Conservation (phyloP, 768 basidiomycete species). For the Phylloporus rhodoxanthus region DNA sequence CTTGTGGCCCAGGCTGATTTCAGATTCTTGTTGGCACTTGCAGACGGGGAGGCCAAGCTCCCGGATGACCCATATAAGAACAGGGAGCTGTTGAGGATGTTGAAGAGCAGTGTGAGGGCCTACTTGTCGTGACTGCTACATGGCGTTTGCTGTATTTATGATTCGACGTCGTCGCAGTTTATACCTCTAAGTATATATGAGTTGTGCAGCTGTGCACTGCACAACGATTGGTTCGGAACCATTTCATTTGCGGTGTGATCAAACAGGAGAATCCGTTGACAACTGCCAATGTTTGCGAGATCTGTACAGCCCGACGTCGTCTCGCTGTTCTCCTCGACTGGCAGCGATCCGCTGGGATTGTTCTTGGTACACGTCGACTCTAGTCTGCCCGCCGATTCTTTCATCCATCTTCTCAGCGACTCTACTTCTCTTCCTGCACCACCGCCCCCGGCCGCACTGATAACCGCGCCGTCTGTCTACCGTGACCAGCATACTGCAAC, state of each 20-base stretch:
- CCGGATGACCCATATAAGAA: slow-evolving; percentile 50
- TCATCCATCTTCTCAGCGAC: slow-evolving; percentile 60
- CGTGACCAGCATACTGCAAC: slow-evolving; percentile 25
- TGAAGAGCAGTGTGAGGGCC: slow-evolving; percentile 42
- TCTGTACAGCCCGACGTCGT: slow-evolving; percentile 56
- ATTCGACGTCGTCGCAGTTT: not conserved
- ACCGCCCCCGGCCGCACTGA: slow-evolving; percentile 39
- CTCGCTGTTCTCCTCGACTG: slow-evolving; percentile 74
- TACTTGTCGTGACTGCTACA: slow-evolving; percentile 17
- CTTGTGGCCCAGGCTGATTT: slow-evolving; percentile 88
- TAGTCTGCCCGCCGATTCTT: slow-evolving; percentile 54
- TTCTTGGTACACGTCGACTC: slow-evolving; percentile 47
- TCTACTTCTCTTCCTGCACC: slow-evolving; percentile 44
- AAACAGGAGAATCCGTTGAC: slow-evolving; percentile 11
- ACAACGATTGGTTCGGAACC: slow-evolving; percentile 9
- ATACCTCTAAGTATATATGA: slow-evolving; percentile 7
- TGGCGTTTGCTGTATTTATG: slow-evolving; percentile 14
- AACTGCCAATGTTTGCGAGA: slow-evolving; percentile 44
- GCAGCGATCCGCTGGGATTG: slow-evolving; percentile 53
- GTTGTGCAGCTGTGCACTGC: too few relatives aligned
- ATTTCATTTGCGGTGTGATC: slow-evolving; percentile 15
- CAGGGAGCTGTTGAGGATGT: slow-evolving; percentile 46
- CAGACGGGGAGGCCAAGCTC: slow-evolving; percentile 45
- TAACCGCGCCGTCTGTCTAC: slow-evolving; percentile 36
- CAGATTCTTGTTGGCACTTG: slow-evolving; percentile 65